Evolutionary conservation across 2,329 filamentous ascomycete species (phyloP), one percentile per base, ranked within the genome.

Genomic region (Ascochyta pisi): DNA sequence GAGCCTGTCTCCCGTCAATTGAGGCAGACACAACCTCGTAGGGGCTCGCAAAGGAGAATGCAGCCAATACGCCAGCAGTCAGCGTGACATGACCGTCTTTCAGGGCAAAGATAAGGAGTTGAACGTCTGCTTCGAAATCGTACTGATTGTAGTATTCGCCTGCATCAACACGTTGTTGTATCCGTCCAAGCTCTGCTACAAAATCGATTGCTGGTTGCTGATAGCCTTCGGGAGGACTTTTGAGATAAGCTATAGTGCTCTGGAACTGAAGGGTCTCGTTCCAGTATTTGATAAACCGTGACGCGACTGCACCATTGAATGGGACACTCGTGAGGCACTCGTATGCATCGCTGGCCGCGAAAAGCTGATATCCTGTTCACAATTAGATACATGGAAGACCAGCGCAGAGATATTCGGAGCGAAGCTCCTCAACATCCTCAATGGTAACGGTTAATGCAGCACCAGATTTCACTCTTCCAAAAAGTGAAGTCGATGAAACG

Each of bases 251-350:
- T 10, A 79, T 51, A 1, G 77, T 78, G 50, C 69, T 78, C 46
- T 81, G 78, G 33, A 78, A 78, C 48, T 78, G 73, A 4, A 82
- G 50, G 0, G 77, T 79, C 16, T 77, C 71, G 52, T 78, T 78
- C 43, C 75, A 77, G 53, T 82, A 81, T 12, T 73, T 54, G 3
- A 82, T 49, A 52, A 82, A 79, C 2, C 75, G 66, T 8, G 71
- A 61, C 0, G 78, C 79, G 1, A 78, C 75, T 6, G 75, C 77
- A 1, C 68, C 26, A 42, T 79, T 75, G 58, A 83, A 79, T 0
- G 81, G 79, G 4, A 81, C 76, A 19, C 66, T 77, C 1, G 60
- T 73, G 3, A 82, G 69, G 53, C 81, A 83, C 4, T 73, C 67
- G 54, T 75, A 78, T 0, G 73, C 78, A 47, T 64, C 50, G 8